Conservation (phyloP, 768 basidiomycete species). For the Arthromyces matolae region DNA sequence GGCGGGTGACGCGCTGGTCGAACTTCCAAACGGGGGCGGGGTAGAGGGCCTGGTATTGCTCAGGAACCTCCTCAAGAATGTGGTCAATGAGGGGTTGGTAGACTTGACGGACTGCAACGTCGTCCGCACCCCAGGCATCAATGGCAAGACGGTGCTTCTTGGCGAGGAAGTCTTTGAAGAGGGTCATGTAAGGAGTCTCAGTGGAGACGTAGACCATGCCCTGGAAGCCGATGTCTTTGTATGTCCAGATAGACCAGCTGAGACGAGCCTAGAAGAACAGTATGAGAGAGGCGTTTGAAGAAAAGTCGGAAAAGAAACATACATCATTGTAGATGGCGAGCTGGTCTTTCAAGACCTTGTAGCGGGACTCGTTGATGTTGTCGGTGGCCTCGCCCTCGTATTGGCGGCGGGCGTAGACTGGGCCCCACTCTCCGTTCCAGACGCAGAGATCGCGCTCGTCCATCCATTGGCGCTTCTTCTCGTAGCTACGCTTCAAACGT, state of each 20-base stretch:
- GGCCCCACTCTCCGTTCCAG: conserved; percentile 84
- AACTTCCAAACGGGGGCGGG: conserved; percentile 65
- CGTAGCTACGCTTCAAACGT: conserved; percentile 54
- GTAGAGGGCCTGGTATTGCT: conserved; percentile 51
- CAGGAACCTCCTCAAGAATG: conserved; percentile 52
- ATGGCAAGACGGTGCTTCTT: conserved; percentile 77
- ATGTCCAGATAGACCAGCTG: conserved; percentile 86
- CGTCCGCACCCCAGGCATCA: conserved; percentile 78
- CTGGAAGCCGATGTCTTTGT: conserved; percentile 85
- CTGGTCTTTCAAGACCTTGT: conserved; percentile 69
- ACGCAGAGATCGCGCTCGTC: conserved; percentile 60
- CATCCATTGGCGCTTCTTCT: conserved; percentile 79
- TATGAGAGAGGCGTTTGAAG: background rate
- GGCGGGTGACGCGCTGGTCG: conserved; percentile 47
- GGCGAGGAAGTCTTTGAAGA: conserved; percentile 63
- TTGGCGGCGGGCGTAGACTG: conserved; percentile 67
- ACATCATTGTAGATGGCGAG: conserved; percentile 67
- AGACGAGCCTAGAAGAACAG: conserved; percentile 46
- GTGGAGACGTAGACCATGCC: conserved; percentile 76
- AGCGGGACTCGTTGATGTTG: conserved; percentile 60
- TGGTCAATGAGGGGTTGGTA: conserved; percentile 68
- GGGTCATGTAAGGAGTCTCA: conserved; percentile 67
- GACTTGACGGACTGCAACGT: conserved; percentile 46
- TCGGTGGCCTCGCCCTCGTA: conserved; percentile 60
- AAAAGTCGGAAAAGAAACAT: background rate